Evolutionary conservation across 2,329 filamentous ascomycete genomes (phyloP), one percentile per base, ranked within the genome.

Genomic region (Colletotrichum liaoningense): DNA sequence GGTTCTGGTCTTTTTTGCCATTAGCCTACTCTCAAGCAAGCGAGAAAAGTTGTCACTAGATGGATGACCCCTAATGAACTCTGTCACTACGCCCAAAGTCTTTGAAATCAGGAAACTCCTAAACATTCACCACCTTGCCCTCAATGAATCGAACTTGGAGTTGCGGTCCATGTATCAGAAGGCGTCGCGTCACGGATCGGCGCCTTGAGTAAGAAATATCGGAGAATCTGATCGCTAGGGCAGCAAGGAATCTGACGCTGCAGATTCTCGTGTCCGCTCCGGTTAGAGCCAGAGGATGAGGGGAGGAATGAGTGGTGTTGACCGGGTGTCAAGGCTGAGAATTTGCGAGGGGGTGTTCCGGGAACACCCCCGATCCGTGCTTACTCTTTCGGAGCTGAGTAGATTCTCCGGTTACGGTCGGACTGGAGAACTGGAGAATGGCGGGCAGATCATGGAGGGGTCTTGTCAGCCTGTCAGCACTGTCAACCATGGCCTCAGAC

Each of bases 1-100:
- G 30, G 54, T 35, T 67, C 19, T 55, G 28, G 63, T 22, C 14
- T 42, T 58, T 42, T 30, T 46, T 65, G 62, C 28, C 16, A 63
- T 64, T 46, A 22, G 54, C 58, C 60, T 57, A 26, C 57, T 49
- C 6, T 49, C 6, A 52, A 65, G 71, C 55, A 73, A 19, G 71
- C 55, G 65, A 19, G 22, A 71, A 67, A 73, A 63, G 70, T 66
- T 62, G 52, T 73, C 56, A 54, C 35, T 73, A 73, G 71, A 73
- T 62, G 62, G 30, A 33, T 33, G 30, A 33, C 30, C 30, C n/a
- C 49, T 52, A 73, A 70, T 73, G 67, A 73, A 70, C 46, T 49
- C 60, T 62, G 52, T 38, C 46, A 35, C 14, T 55, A 16, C n/a
- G 24, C 5, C 4, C 7, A 30, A 11, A 14, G n/a, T 19, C 4